phyloP scores from a whole-genome alignment of 495 filamentous ascomycete species.

The Penicillium salamii region DNA sequence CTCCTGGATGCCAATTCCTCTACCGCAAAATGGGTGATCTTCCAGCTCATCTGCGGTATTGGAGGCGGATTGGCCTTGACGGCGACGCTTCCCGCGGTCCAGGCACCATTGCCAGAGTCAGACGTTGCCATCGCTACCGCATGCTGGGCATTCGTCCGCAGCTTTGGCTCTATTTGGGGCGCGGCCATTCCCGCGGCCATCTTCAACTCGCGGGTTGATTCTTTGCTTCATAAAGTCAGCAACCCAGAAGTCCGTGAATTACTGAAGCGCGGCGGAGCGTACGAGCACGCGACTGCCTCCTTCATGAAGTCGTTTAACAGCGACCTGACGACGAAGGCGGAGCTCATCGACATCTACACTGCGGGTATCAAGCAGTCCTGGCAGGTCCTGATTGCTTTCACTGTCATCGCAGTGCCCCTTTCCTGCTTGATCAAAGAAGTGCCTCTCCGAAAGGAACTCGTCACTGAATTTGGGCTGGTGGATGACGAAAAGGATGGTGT shows the following conservation, averaged over 20 bases:
- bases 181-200: slow-evolving; percentile 2
- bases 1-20: slow-evolving; percentile 24
- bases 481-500: no score
- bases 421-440: slow-evolving; percentile 7
- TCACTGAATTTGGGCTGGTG: slow-evolving; percentile 13
- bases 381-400: slow-evolving; percentile 7
- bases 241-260: background rate
- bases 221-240: background rate
- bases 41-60: slow-evolving; percentile 27
- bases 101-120: slow-evolving; percentile 33
- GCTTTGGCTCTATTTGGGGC: background rate
- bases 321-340: background rate
- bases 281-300: background rate
- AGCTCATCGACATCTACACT: slow-evolving; percentile 3
- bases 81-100: slow-evolving; percentile 36
- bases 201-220: slow-evolving; percentile 1
- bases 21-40: slow-evolving; percentile 14
- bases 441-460: slow-evolving; percentile 9
- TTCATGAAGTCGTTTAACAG: slow-evolving; percentile 1
- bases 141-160: background rate
- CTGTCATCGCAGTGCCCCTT: background rate
- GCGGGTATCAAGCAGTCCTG: slow-evolving; percentile 7
- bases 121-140: background rate
- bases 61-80: slow-evolving; percentile 31
- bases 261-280: slow-evolving; percentile 1